phyloP scores from a whole-genome alignment of 345 rosid species.

The Pugionium dolabratum region DNA sequence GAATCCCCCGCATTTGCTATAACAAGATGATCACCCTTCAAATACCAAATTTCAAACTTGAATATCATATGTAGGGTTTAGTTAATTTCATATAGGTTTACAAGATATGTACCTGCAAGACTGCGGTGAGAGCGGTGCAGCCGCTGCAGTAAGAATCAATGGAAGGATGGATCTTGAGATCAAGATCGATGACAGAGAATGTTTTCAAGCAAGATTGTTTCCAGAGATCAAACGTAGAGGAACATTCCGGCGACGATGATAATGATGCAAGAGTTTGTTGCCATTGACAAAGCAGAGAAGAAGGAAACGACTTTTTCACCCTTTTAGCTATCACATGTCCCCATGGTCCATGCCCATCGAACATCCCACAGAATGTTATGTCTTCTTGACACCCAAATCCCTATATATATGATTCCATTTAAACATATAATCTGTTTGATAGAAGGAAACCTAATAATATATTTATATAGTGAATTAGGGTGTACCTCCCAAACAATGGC shows the following conservation, averaged over 20 bases:
- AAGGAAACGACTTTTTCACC: constrained; percentile 55
- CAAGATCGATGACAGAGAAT: constrained; percentile 64
- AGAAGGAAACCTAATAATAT: no score
- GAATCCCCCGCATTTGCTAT: constrained; percentile 85
- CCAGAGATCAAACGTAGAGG: constrained; percentile 61
- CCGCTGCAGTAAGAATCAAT: constrained; percentile 78
- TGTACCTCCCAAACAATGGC: constrained; percentile 85
- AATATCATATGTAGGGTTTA: no score
- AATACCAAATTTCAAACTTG: neutral
- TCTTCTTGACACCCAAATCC: constrained; percentile 92
- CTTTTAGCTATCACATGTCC: constrained; percentile 74
- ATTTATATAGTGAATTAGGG: neutral
- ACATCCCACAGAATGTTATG: constrained; percentile 76
- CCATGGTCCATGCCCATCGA: constrained; percentile 98
- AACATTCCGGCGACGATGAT: constrained; percentile 42
- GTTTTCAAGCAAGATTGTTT: constrained; percentile 70
- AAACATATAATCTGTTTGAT: neutral
- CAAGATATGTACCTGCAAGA: constrained; percentile 62
- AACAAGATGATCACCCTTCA: constrained; percentile 51
- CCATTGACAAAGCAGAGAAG: constrained; percentile 75
- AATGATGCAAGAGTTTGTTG: constrained; percentile 56
- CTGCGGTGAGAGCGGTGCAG: constrained; percentile 69
- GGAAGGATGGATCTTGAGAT: constrained; percentile 62
- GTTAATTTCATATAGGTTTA: neutral
- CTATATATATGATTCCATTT: constrained; percentile 38